A percentile compares a stretch with the other conserved stretches of the same genome.
Conservation (phyloP, 23 red algal genomes). For the Agarophyton chilense region DNA sequence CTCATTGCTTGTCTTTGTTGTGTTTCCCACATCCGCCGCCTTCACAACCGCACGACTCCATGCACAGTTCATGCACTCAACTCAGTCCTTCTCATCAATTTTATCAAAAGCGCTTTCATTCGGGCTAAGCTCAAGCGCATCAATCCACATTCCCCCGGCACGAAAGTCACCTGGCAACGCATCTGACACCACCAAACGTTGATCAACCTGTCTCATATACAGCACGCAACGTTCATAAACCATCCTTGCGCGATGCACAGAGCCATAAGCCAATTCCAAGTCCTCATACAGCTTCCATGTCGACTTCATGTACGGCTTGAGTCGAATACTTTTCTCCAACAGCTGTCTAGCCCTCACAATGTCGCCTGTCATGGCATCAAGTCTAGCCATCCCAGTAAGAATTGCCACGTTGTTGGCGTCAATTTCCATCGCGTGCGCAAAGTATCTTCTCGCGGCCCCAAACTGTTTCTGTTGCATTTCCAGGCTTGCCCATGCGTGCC, state of each 20-base stretch:
- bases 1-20: no score
- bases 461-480: constrained; percentile 9
- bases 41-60: no score
- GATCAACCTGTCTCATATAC: constrained; percentile 4
- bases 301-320: background rate
- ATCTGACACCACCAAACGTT: constrained; percentile 29
- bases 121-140: constrained; percentile 36
- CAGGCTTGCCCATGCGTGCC: constrained; percentile 50
- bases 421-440: constrained; percentile 33
- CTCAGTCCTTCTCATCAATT: constrained; percentile 3
- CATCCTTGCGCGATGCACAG: constrained; percentile 17
- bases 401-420: background rate
- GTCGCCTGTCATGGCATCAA: constrained; percentile 30
- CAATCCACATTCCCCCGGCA: constrained; percentile 73
- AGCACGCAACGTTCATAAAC: constrained; percentile 37
- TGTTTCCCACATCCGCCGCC: no score
- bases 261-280: constrained; percentile 50
- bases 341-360: constrained; percentile 11
- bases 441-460: constrained; percentile 24
- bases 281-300: constrained; percentile 56
- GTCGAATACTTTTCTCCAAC: constrained; percentile 21
- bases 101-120: constrained; percentile 50
- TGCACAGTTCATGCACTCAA: no score
- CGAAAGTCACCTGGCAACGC: constrained; percentile 57
- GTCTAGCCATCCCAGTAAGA: constrained; percentile 16